phyloP scores from a whole-genome alignment of 345 rosid genomes.

The Odontarrhena argentea region DNA sequence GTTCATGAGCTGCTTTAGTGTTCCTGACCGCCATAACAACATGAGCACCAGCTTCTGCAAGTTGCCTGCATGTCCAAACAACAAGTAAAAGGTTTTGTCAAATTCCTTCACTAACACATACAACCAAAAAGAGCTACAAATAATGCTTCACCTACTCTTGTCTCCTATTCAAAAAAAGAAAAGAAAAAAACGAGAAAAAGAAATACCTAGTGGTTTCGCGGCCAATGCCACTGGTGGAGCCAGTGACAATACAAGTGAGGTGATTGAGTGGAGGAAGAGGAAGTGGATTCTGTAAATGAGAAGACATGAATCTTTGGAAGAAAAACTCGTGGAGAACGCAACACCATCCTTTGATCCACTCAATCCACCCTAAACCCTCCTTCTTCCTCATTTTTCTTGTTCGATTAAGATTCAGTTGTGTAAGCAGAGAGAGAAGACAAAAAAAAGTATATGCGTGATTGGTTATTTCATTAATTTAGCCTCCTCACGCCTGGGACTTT shows the following conservation, averaged over 20 bases:
- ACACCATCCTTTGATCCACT: constrained; percentile 76
- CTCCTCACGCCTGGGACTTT: constrained; percentile 1
- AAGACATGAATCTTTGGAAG: constrained; percentile 71
- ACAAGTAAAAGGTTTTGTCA: constrained; percentile 13
- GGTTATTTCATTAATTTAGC: constrained; percentile 8
- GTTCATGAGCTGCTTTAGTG: constrained; percentile 64
- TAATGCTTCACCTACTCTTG: background rate
- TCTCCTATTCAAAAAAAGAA: background rate
- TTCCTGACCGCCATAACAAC: constrained; percentile 95
- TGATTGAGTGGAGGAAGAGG: constrained; percentile 72
- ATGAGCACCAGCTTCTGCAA: constrained; percentile 95
- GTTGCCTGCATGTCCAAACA: constrained; percentile 49
- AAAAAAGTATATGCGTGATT: constrained; percentile 3
- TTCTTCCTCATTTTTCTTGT: constrained; percentile 43
- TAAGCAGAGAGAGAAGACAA: constrained; percentile 9
- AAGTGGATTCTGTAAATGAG: constrained; percentile 70
- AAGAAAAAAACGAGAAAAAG: background rate
- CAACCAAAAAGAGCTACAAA: background rate
- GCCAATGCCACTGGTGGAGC: constrained; percentile 96
- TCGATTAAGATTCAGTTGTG: background rate
- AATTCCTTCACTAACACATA: background rate
- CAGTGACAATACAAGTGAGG: constrained; percentile 81
- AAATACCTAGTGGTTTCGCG: constrained; percentile 66
- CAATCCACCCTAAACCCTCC: constrained; percentile 79
- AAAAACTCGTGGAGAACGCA: constrained; percentile 61